Base-by-base conservation (phyloP, 2,329 filamentous ascomycete genomes). In the Sclerotinia borealis region DNA sequence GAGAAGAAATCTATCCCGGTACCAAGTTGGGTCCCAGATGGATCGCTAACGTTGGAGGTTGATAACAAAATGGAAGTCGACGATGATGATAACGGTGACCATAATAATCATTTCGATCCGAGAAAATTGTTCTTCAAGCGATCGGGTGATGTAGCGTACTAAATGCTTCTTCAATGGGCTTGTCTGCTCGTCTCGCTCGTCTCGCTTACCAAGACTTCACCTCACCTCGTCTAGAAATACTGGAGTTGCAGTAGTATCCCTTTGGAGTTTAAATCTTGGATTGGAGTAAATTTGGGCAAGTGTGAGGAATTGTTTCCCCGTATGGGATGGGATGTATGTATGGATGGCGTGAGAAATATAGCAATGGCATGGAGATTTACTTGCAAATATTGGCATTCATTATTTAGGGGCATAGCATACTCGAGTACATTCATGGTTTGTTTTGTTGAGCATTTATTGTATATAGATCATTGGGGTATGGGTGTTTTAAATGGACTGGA, bases 101-200 rank as follows among this genome's bases (percentile, higher is more conserved):
- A 59, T 10, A 41, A 63, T 22, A 51, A 61, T 10, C 22, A 34
- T 41, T 63, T 15, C 34, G 55, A 52, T 29, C 70, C 68, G 8
- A 63, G 65, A 10, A 70, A 69, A 56, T 54, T 73, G n/a, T 29
- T 68, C 15, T 74, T 71, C 41, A 72, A 71, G 55, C 64, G 69
- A 43, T 68, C 71, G 7, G 65, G 71, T 41, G 69, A 73, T 51
- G 50, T 67, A 22, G 67, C 41, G 43, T 51, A 39, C 36, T 66
- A 51, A 66, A 41, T 10, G 34, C 15, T 15, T 34, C 13, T 27
- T 31, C 5, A 8, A 19, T n/a, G 4, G 37, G 17, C 13, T 41
- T 25, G 22, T n/a, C n/a, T n/a, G n/a, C n/a, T n/a, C n/a, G 22
- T 8, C n/a, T 51, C 15, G 31, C 6, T 54, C n/a, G n/a, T n/a